These are phyloP conservation scores for Penicillium brasilianum DNA, from an alignment of 2,329 filamentous ascomycete genomes.

Conservation along the genomic window DNA sequence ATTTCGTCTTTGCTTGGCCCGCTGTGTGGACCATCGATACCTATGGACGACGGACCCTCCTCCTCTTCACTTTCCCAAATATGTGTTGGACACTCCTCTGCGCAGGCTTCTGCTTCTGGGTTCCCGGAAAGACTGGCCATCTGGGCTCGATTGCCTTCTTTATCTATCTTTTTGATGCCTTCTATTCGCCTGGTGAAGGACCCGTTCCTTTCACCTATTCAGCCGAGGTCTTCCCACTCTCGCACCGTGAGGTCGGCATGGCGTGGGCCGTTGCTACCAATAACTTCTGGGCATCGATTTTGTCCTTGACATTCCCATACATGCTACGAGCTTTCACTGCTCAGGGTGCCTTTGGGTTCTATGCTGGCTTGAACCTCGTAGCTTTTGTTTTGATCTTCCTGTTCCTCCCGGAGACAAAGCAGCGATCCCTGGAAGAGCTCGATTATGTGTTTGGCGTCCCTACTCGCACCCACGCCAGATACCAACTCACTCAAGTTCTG, in stretches of 20 bases:
- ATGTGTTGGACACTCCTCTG: slow-evolving; percentile 36
- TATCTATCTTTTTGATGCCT: slow-evolving; percentile 70
- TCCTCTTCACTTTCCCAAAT: slow-evolving; percentile 35
- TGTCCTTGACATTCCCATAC: slow-evolving; percentile 52
- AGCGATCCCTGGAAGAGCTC: slow-evolving; percentile 59
- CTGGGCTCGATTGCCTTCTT: slow-evolving; percentile 32
- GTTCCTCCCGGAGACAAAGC: slow-evolving; percentile 57
- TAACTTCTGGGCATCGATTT: slow-evolving; percentile 49
- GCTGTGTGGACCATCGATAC: slow-evolving; percentile 36
- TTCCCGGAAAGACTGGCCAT: slow-evolving; percentile 21
- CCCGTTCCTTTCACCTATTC: slow-evolving; percentile 30
- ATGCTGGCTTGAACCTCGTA: slow-evolving; percentile 60
- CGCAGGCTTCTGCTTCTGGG: slow-evolving; percentile 32
- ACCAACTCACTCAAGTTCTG: slow-evolving; percentile 59
- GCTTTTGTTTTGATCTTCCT: slow-evolving; percentile 65
- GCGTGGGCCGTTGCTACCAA: slow-evolving; percentile 43
- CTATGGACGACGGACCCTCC: slow-evolving; percentile 33
- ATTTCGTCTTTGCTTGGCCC: slow-evolving; percentile 38
- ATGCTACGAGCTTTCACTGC: slow-evolving; percentile 52
- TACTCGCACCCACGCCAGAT: slow-evolving; percentile 57
- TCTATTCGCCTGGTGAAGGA: slow-evolving; percentile 62
- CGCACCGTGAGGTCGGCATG: slow-evolving; percentile 53
- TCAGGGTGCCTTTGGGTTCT: slow-evolving; percentile 62
- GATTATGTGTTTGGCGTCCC: slow-evolving; percentile 60
- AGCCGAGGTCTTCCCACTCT: slow-evolving; percentile 50